Evolutionary conservation across 2,329 filamentous ascomycete species (phyloP), one percentile per base, ranked within the genome.

Genomic region (Fusarium sp.): DNA sequence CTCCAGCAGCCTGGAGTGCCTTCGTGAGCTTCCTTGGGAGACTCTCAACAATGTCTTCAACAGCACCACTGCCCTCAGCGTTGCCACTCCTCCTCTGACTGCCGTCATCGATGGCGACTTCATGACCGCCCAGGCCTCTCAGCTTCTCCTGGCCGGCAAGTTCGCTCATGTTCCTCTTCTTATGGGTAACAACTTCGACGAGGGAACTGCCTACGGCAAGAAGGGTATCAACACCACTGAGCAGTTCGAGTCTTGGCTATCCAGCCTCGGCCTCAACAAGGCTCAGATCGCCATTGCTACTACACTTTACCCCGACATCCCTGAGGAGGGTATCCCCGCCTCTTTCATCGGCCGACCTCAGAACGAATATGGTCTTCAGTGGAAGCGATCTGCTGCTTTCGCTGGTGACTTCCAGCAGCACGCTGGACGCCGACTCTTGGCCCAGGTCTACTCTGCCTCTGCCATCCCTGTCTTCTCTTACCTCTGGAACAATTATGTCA

Each of bases 81-180:
- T 73, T 46, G 35, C 66, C 1, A 15, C 52, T 1, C 72, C 71
- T 19, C 46, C 64, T 6, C 52, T 74, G 14, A 60, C 65, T 50
- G 56, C 57, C 57, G 71, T 72, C 40, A 63, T 63, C 64, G 82
- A 84, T 44, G 78, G 75, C 15, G 76, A 81, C 47, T 81, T 81
- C 10, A 76, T 84, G n/a, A 80, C 79, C 19, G 71, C 65, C 13
- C 72, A 80, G 47, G 80, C 78, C 35, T 85, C 84, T 11, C 75
- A 82, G 9, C 86, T 89, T 67, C 78, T 92, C 7, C 77, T 79
- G 2, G 75, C 82, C 7, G 89, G 88, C 46, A 82, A 83, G 19
- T 91, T 91, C 66, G 85, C 90, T 56, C 83, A 87, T 52, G 87
- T 92, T 0, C 88, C 89, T 2, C 83, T 91, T 40, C 81, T 92